phyloP scores from a whole-genome alignment of 768 basidiomycete genomes.

The Boletus vermiculosoides region DNA sequence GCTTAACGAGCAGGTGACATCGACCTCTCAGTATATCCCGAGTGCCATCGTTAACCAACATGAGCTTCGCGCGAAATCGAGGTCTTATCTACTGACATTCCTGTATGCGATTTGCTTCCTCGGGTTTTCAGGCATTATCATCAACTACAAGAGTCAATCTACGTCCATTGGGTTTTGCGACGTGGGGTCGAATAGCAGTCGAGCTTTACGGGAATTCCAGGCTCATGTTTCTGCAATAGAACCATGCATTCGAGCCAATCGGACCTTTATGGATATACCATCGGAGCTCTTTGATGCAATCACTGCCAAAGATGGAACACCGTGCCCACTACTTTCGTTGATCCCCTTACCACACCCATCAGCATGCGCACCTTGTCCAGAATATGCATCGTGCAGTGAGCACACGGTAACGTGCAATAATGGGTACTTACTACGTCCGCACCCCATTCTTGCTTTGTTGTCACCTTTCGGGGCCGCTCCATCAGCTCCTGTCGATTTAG shows the following conservation, averaged over 20 bases:
- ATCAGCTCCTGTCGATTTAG: constrained; percentile 38
- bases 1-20: constrained; percentile 27
- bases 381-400: constrained; percentile 61
- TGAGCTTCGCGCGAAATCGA: constrained; percentile 16
- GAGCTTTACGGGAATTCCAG: constrained; percentile 48
- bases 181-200: constrained; percentile 58
- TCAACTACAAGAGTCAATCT: constrained; percentile 66
- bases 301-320: constrained; percentile 31
- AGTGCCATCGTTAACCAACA: constrained; percentile 29
- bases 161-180: constrained; percentile 77
- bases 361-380: constrained; percentile 70
- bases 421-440: constrained; percentile 64
- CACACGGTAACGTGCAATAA: constrained; percentile 61
- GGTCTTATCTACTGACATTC: constrained; percentile 41
- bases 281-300: constrained; percentile 28
- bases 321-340: constrained; percentile 56
- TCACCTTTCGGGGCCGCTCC: constrained; percentile 40
- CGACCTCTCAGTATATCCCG: constrained; percentile 40
- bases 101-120: constrained; percentile 39
- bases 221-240: constrained; percentile 46
- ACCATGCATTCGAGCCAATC: constrained; percentile 56
- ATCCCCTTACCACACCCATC: constrained; percentile 58
- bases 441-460: constrained; percentile 50
- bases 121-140: constrained; percentile 33
- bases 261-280: constrained; percentile 42